A percentile compares a stretch with the other conserved stretches of the same genome.
phyloP scores from a whole-genome alignment of 2,329 filamentous ascomycete genomes.

The Arthroderma sp. region DNA sequence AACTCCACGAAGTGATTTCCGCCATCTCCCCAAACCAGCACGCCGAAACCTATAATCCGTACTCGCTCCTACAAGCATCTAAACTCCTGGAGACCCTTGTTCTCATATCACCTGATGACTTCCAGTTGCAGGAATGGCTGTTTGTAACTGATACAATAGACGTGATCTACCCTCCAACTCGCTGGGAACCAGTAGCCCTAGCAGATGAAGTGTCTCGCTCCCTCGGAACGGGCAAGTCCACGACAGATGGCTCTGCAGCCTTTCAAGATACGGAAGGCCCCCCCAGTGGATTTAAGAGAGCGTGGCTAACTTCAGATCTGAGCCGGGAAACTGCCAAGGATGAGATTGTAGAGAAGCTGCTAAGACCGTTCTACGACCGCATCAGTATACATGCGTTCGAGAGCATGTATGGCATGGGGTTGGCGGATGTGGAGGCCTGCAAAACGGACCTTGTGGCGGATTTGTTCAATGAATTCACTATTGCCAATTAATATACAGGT shows the following conservation, averaged over 20 bases:
- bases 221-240: slow-evolving; percentile 39
- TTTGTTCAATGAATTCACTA: slow-evolving; percentile 63
- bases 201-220: slow-evolving; percentile 75
- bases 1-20: slow-evolving; percentile 67
- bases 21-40: slow-evolving; percentile 58
- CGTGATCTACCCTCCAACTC: slow-evolving; percentile 68
- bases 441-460: slow-evolving; percentile 54
- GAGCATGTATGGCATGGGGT: slow-evolving; percentile 73
- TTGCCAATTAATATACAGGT: slow-evolving; percentile 23
- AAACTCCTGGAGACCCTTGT: slow-evolving; percentile 87
- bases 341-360: slow-evolving; percentile 59
- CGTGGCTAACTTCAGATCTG: slow-evolving; percentile 32
- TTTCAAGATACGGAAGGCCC: slow-evolving; percentile 14
- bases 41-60: slow-evolving; percentile 64
- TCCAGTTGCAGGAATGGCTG: slow-evolving; percentile 96
- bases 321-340: slow-evolving; percentile 42
- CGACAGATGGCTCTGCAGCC: slow-evolving; percentile 7
- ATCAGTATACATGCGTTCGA: slow-evolving; percentile 91
- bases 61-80: slow-evolving; percentile 74
- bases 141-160: slow-evolving; percentile 96
- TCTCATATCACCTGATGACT: slow-evolving; percentile 79
- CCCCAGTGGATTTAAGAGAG: slow-evolving; percentile 23
- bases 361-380: slow-evolving; percentile 81
- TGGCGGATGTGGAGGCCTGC: slow-evolving; percentile 53
- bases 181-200: slow-evolving; percentile 58